Evolutionary conservation across 2,329 filamentous ascomycete species (phyloP), one percentile per base, ranked within the genome.

Genomic region (Botryotinia convoluta): DNA sequence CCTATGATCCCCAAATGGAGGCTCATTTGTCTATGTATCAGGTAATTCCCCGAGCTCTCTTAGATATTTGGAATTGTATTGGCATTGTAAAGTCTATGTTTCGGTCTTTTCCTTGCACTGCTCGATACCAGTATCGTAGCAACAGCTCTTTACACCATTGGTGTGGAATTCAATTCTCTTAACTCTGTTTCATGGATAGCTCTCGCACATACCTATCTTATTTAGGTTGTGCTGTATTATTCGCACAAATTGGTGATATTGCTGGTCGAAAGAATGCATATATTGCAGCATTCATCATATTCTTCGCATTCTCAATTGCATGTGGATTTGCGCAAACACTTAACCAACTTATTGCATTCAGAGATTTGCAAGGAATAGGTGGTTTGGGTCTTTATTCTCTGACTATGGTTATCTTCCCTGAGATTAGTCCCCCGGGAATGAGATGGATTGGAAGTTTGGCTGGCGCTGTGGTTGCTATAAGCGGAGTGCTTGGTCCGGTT

Each of bases 81-180:
- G 29, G 29, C 51, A 54, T 54, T 54, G n/a, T 16, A 54, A 29
- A 89, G 86, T 26, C 80, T 88, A 16, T 84, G 82, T 32, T 80
- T 85, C 22, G 88, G 87, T 16, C 82, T 90, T 2, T 87, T 89
- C 71, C 83, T 90, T 61, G 86, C 89, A n/a, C 85, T 89, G 76
- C 79, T 89, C n/a, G 88, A 90, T 79, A 85, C 86, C 1, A 88
- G 88, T 6, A 90, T 90, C 60, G 86, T 91, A 2, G 87, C 88
- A 1, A 90, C 88, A 29, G 86, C 86, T 65, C 79, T 90, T 6
- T 87, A 87, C 77, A 83, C 83, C 22, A 90, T 90, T 65, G 86
- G 85, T 2, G 78, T 77, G 26, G 86, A 90, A 6, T 87, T 90
- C 64, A 72, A 83, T 18, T 82, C 83, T 22, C 76, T 86, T 4